Percentiles rank a stretch among this genome's conserved stretches.
Conservation (phyloP, 768 basidiomycete species). For the Agaricus subrufescens region DNA sequence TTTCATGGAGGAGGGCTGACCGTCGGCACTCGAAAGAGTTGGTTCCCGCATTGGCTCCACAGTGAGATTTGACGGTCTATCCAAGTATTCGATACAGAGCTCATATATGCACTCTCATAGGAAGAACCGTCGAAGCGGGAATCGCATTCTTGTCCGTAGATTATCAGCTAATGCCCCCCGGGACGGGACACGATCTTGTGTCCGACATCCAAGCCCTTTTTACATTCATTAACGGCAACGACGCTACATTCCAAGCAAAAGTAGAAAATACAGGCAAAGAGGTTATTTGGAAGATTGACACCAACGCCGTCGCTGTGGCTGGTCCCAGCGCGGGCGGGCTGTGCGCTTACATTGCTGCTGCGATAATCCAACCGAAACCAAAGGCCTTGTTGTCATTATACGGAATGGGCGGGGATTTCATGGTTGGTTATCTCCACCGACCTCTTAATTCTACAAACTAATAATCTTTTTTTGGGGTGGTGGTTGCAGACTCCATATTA, state of each 20-base stretch:
- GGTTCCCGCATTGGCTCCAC: constrained; percentile 64
- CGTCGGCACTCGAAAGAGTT: constrained; percentile 52
- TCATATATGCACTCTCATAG: constrained; percentile 21
- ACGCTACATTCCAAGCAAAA: not conserved
- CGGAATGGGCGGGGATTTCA: constrained; percentile 58
- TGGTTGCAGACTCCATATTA: constrained; percentile 39
- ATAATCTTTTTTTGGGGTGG: not conserved
- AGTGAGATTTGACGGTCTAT: constrained; percentile 28
- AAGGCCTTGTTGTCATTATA: constrained; percentile 54
- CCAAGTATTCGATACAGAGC: not conserved
- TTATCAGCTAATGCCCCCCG: constrained; percentile 52
- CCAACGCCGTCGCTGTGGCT: constrained; percentile 41
- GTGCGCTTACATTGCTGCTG: constrained; percentile 62
- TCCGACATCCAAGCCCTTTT: constrained; percentile 57
- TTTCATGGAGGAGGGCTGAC: constrained; percentile 56
- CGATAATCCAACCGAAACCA: constrained; percentile 40
- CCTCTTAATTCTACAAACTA: not conserved
- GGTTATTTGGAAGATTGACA: constrained; percentile 32
- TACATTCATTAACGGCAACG: constrained; percentile 31
- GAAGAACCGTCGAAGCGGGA: constrained; percentile 40
- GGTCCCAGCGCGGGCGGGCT: constrained; percentile 60
- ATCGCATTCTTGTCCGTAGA: constrained; percentile 59
- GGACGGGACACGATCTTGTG: constrained; percentile 53
- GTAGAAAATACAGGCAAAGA: not conserved
- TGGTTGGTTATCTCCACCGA: constrained; percentile 26